phyloP scores from a whole-genome alignment of 805 yeast genomes.

The Barnettozyma vustinii region DNA sequence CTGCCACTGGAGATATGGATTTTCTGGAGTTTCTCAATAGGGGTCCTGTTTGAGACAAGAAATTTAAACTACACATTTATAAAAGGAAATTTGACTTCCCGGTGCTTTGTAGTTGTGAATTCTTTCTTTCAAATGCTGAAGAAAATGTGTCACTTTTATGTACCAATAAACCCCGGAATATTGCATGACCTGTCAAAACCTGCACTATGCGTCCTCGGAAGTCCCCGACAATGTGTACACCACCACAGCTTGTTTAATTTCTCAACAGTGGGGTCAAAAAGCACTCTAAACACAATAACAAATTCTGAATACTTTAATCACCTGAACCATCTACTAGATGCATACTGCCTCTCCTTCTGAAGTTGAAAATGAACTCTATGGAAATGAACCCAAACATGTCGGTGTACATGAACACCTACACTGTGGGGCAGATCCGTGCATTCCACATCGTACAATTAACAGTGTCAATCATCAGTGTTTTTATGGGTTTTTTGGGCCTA shows the following conservation, averaged over 20 bases:
- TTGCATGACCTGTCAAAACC: no score
- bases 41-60: neutral
- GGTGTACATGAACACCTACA: constrained; percentile 1
- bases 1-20: neutral
- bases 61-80: no score
- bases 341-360: neutral
- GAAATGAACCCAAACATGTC: neutral
- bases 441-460: constrained; percentile 12
- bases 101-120: no score
- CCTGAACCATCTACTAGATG: no score
- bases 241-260: no score
- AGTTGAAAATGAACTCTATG: neutral
- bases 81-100: no score
- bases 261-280: neutral
- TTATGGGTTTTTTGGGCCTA: constrained; percentile 14
- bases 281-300: neutral
- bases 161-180: no score
- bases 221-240: no score
- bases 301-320: no score
- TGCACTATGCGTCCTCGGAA: no score
- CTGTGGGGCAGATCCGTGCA: constrained; percentile 5
- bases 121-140: no score
- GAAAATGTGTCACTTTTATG: no score
- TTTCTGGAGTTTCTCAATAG: constrained; percentile 1
- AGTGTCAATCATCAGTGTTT: constrained; percentile 11